A percentile compares a stretch with the other conserved stretches of the same genome.
Evolutionary conservation across 768 basidiomycete species (phyloP).

Genomic region (Candolleomyces aberdarensis): DNA sequence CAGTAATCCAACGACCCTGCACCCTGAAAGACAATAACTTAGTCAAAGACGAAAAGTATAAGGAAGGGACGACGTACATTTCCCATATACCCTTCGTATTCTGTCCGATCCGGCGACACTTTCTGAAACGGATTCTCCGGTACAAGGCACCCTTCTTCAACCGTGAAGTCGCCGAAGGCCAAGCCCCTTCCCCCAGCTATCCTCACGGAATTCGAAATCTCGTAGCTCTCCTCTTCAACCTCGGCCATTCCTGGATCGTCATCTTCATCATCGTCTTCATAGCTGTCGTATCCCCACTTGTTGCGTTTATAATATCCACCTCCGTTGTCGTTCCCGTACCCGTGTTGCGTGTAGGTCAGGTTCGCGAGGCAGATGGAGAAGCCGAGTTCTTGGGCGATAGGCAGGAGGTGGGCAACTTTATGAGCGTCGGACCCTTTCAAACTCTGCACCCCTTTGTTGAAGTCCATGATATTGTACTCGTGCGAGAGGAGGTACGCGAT

Average conservation of each 20-base stretch:
- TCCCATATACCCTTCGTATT: slow-evolving; percentile 40
- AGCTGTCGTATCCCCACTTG: slow-evolving; percentile 10
- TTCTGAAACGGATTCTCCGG: slow-evolving; percentile 33
- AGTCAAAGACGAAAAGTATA: not conserved
- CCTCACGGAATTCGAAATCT: slow-evolving; percentile 26
- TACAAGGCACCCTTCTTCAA: slow-evolving; percentile 26
- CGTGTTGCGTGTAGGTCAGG: slow-evolving; percentile 25
- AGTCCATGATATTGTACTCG: slow-evolving; percentile 22
- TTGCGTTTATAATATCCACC: not conserved
- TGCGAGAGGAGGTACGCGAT: slow-evolving; percentile 25
- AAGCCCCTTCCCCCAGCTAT: slow-evolving; percentile 25
- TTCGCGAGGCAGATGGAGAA: slow-evolving; percentile 36
- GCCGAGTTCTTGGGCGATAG: slow-evolving; percentile 29
- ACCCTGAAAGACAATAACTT: slow-evolving; percentile 13
- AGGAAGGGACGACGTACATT: slow-evolving; percentile 26
- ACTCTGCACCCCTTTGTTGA: slow-evolving; percentile 18
- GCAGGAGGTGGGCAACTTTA: slow-evolving; percentile 25
- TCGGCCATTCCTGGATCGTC: slow-evolving; percentile 20
- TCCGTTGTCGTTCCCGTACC: slow-evolving; percentile 19
- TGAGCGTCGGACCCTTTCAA: slow-evolving; percentile 40
- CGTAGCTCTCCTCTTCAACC: slow-evolving; percentile 15
- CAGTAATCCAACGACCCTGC: slow-evolving; percentile 28
- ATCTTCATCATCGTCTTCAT: slow-evolving; percentile 19
- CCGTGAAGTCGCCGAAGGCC: slow-evolving; percentile 10
- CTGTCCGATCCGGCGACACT: slow-evolving; percentile 27